Base-by-base conservation (phyloP, 352 stramenopile species). In the Phytophthora cryptogea region DNA sequence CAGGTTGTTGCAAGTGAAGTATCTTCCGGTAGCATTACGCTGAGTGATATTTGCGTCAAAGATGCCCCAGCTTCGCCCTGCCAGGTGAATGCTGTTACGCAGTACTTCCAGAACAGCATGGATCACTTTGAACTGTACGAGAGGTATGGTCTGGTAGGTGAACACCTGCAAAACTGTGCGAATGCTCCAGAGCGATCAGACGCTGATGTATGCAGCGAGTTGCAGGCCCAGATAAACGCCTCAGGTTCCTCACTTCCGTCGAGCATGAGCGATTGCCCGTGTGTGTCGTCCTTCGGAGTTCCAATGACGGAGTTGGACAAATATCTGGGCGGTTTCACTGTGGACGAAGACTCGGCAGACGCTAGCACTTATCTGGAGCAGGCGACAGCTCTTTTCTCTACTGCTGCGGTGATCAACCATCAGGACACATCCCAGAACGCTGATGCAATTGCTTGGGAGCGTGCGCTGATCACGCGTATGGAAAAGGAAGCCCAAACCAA, bases 101-200 rank as follows among this genome's bases (percentile, higher is more conserved):
- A 88, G 36, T 86, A 85, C 56, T 88, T 86, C 39, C 78, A 88
- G 61, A 88, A 88, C 66, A 75, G 61, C 16, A 59, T 83, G 68
- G 46, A 66, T 1, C 63, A 80, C 45, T 86, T 86, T 23, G 57
- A 79, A 46, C 31, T 86, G 26, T 88, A 88, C 49, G 69, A 77
- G 20, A 63, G 51, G 20, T 74, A 86, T 53, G 64, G 57, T 26
- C 23, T 88, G 26, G 78, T 63, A n/a, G 11, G 67, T 14, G 46
- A 74, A 28, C 80, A 89, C 51, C 74, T 89, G 31, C 54, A 40
- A 5, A 78, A 84, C 47, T 69, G 67, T 78, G 58, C 42, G 8
- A 32, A 65, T 51, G 28, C 59, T 40, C 59, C 63, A 0, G 33
- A 74, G 17, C 55, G 64, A 48, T 36, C 59, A 23, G 72, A 77